Base-by-base conservation (phyloP, 129 eudicot species). In the Sambucus nigra region DNA sequence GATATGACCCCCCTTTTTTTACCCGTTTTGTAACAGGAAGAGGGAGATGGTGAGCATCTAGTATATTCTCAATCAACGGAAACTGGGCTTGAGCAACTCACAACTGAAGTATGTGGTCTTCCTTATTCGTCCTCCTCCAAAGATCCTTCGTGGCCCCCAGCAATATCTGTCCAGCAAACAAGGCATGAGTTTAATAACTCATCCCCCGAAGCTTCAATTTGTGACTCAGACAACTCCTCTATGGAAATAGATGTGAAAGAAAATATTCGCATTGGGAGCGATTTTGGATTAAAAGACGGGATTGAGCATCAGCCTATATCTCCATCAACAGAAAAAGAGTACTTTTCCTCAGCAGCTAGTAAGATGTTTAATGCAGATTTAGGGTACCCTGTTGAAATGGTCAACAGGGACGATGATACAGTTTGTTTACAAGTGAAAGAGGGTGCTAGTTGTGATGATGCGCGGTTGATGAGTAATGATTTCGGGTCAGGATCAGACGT, bases 11-110 rank as follows among this genome's bases (percentile, higher is more conserved):
- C 9, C 15, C 10, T 48, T 23, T 57, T 39, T 32, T 14, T 61
- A 25, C 59, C 24, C 51, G 51, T 53, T 67, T 32, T 63, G 59
- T 39, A 64, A 60, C 83, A 81, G 88, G 81, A 53, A 55, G 75
- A 52, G 49, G 91, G 67, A 74, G 70, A 63, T 17, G 67, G 54
- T 38, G 70, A 47, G 51, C 64, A 65, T 17, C 60, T 69, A 62
- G 69, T 55, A 35, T 56, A 56, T 56, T 63, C 76, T 12, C 59
- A 60, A 16, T 39, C 57, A 32, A 35, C 63, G 23, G 71, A 66
- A 68, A 59, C 60, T 25, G 74, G 47, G 33, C 69, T 67, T 29
- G 69, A 67, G 65, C 76, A 52, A 35, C 48, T 60, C 46, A 16
- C 68, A 50, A 53, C 63, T 12, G 86, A 62, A 55, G 55, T 61